Conservation (phyloP, 768 basidiomycete species). For the Pleurotus platypus region DNA sequence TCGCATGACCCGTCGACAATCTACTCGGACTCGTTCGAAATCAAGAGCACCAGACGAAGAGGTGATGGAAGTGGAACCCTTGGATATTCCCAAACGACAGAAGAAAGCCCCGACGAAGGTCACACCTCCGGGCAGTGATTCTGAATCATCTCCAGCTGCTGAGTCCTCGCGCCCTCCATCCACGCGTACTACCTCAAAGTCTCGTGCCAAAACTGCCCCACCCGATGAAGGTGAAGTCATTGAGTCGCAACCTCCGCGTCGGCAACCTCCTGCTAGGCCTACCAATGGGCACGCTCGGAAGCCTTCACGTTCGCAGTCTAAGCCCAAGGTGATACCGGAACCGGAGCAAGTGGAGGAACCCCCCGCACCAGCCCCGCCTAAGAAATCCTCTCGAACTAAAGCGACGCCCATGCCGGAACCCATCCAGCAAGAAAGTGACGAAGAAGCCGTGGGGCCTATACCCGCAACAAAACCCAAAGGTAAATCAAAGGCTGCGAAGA, state of each 20-base stretch:
- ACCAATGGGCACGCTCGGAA: neutral
- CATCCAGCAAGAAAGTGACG: slow-evolving; percentile 9
- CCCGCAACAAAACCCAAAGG: neutral
- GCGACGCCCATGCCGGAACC: slow-evolving; percentile 8
- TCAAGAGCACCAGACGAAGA: slow-evolving; percentile 9
- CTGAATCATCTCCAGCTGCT: slow-evolving; percentile 10
- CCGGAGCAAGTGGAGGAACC: slow-evolving; percentile 2
- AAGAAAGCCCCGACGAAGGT: neutral
- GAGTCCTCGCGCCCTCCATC: slow-evolving; percentile 7
- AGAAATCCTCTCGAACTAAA: slow-evolving; percentile 21
- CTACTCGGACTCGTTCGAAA: slow-evolving; percentile 15
- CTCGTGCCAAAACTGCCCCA: neutral
- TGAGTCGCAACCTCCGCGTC: neutral
- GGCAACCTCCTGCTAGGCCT: neutral
- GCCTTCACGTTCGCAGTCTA: slow-evolving; percentile 3
- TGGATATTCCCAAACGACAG: neutral
- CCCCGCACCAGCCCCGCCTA: slow-evolving; percentile 7
- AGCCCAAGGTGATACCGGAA: neutral
- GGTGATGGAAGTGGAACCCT: neutral
- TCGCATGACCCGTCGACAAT: slow-evolving; percentile 11
- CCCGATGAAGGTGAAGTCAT: slow-evolving; percentile 12
- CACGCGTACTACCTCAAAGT: slow-evolving; percentile 7
- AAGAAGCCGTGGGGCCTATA: slow-evolving; percentile 7
- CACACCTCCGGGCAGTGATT: neutral
- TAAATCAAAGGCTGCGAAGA: slow-evolving; percentile 2